Evolutionary conservation across 805 yeast genomes (phyloP).

Genomic region (Zygoascus bituminiphila): DNA sequence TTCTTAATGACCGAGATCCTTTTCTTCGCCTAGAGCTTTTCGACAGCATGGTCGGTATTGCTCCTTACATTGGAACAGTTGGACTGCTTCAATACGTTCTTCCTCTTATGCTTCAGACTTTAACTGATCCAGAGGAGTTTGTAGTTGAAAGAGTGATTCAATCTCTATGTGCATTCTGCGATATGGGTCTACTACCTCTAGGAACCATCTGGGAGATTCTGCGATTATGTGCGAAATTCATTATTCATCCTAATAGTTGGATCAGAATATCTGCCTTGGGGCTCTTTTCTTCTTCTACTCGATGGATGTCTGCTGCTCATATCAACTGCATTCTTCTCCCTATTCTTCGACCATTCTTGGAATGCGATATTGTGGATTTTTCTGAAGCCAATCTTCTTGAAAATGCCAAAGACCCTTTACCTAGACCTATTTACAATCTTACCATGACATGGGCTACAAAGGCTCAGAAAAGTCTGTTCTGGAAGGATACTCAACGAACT

Average conservation of each 20-base stretch:
- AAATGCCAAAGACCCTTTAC: slow-evolving; percentile 57
- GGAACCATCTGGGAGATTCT: slow-evolving; percentile 49
- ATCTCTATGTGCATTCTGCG: slow-evolving; percentile 47
- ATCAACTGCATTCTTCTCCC: slow-evolving; percentile 78
- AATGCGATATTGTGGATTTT: slow-evolving; percentile 65
- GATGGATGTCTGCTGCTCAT: slow-evolving; percentile 65
- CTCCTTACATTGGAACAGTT: slow-evolving; percentile 72
- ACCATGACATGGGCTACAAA: slow-evolving; percentile 65
- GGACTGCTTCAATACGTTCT: slow-evolving; percentile 81
- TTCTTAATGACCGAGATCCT: slow-evolving; percentile 69
- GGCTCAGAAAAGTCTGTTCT: slow-evolving; percentile 63
- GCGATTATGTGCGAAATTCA: slow-evolving; percentile 43
- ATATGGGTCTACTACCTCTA: slow-evolving; percentile 47
- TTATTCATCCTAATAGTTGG: slow-evolving; percentile 83
- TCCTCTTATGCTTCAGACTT: slow-evolving; percentile 76
- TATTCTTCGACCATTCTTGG: slow-evolving; percentile 62
- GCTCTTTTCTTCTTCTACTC: slow-evolving; percentile 54
- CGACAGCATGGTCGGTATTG: slow-evolving; percentile 59
- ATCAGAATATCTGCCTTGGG: slow-evolving; percentile 61
- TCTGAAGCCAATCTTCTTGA: slow-evolving; percentile 58
- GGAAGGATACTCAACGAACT: slow-evolving; percentile 37
- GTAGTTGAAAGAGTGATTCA: slow-evolving; percentile 65
- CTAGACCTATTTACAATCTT: slow-evolving; percentile 55
- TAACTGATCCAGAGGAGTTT: slow-evolving; percentile 75
- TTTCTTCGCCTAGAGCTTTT: slow-evolving; percentile 64